Evolutionary conservation across 2,329 filamentous ascomycete genomes (phyloP).

Genomic region (Emergomyces pasteurianus): DNA sequence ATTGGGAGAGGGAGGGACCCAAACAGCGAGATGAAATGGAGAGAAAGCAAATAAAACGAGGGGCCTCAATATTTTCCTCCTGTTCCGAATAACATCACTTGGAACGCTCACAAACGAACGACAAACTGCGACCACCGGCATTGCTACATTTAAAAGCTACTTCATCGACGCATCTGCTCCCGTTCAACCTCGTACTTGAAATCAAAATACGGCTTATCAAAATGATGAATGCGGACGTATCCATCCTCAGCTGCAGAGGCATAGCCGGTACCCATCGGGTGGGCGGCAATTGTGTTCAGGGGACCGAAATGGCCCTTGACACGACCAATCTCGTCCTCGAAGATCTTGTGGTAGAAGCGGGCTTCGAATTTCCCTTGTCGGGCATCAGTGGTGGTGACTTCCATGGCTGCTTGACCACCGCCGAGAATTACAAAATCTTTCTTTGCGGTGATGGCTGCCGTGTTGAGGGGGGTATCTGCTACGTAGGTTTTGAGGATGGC

Average conservation of each 20-base stretch:
- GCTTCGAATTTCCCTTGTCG: slow-evolving; percentile 99
- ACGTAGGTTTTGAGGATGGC: slow-evolving; percentile 85
- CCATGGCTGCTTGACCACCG: slow-evolving; percentile 97
- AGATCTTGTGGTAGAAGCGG: slow-evolving; percentile 99
- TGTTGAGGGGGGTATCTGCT: slow-evolving; percentile 92
- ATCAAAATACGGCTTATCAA: slow-evolving; percentile 97
- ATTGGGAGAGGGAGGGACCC: neutral
- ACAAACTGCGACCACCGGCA: neutral
- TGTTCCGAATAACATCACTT: neutral
- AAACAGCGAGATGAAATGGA: neutral
- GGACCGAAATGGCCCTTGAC: slow-evolving; percentile 95
- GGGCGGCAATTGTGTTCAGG: slow-evolving; percentile 88
- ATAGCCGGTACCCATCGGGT: slow-evolving; percentile 85
- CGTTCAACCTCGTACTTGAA: slow-evolving; percentile 98
- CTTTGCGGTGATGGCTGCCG: slow-evolving; percentile 81
- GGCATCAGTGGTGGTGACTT: slow-evolving; percentile 87
- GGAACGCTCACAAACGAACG: too few species aligned
- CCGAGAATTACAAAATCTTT: slow-evolving; percentile 98
- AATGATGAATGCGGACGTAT: slow-evolving; percentile 96
- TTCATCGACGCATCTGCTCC: slow-evolving; percentile 45
- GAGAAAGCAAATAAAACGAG: neutral
- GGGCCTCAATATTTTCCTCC: neutral
- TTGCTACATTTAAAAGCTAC: neutral
- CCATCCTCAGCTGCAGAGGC: slow-evolving; percentile 95
- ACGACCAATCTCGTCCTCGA: slow-evolving; percentile 96